Base-by-base conservation (phyloP, 169 alveolate genomes). In the Amoebophrya sp. region DNA sequence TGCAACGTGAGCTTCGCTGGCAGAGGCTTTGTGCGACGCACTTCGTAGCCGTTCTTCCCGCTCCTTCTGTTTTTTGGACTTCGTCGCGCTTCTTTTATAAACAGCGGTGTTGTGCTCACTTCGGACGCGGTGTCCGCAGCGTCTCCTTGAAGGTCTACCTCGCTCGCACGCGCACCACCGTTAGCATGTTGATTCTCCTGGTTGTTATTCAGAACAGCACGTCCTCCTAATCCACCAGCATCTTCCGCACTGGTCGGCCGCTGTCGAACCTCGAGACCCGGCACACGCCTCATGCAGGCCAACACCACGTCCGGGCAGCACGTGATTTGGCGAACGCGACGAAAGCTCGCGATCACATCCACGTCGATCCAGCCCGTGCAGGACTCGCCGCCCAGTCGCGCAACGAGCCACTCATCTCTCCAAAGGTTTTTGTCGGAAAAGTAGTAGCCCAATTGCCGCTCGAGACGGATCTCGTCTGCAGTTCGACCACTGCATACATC, bases 351-450 rank as follows among this genome's bases (percentile, higher is more conserved):
- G 40, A 92, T 92, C 91, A 92, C 54, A 10, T 55, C 92, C 0
- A 91, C 94, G 3, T 89, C 78, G 36, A 92, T 92, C 90, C 41
- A 92, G 41, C 92, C 92, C 0, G 92, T 90, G 36, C 91, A 76
- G 26, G 55, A 90, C 6, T 77, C 89, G 18, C 94, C 94, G 33
- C 26, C 33, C 40, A 92, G 91, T 53, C 77, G 92, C 39, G 89
- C 89, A 41, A 54, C 89, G 90, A 91, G 65, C 90, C 90, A 91
- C 29, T 23, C 91, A 40, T 92, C 94, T 40, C 77, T 89, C 92
- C 92, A 89, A 36, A 92, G 77, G 94, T 92, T 92, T 53, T 92
- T 92, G 76, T 92, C 94, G 83, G 92, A 89, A 89, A 92, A 92
- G 55, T 92, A 92, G 38, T 92, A 92, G 3, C 89, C 90, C 65